Percentiles rank a stretch among this genome's conserved stretches.
These are phyloP conservation scores for Quercus mongolica DNA, from an alignment of 306 rosid species.

Conservation along the genomic window DNA sequence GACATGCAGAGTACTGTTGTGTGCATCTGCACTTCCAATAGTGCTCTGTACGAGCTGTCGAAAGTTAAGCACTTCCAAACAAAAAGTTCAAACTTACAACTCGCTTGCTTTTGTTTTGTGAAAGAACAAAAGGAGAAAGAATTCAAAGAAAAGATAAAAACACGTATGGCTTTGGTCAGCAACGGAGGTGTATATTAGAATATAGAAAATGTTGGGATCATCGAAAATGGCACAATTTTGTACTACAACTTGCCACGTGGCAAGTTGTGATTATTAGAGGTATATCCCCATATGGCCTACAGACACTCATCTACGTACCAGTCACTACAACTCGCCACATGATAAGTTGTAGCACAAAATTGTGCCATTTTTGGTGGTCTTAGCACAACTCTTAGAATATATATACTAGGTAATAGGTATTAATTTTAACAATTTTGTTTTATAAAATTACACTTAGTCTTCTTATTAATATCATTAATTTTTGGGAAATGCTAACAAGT, in stretches of 20 bases:
- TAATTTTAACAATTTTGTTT: too few relatives aligned
- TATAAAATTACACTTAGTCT: too few relatives aligned
- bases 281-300: rapidly evolving
- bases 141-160: neutral
- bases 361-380: too few relatives aligned
- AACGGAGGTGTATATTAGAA: neutral
- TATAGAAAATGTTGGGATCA: too few relatives aligned
- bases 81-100: neutral
- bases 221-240: too few relatives aligned
- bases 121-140: neutral
- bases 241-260: rapidly evolving
- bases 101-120: neutral
- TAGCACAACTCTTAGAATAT: too few relatives aligned
- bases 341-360: rapidly evolving
- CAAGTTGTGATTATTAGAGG: rapidly evolving
- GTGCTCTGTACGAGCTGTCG: neutral
- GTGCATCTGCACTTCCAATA: neutral
- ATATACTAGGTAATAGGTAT: too few relatives aligned
- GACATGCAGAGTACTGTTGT: too few relatives aligned
- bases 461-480: too few relatives aligned
- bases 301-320: rapidly evolving
- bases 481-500: too few relatives aligned
- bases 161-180: neutral
- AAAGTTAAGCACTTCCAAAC: neutral
- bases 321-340: too few relatives aligned